Evolutionary conservation across 768 basidiomycete genomes (phyloP).

Genomic region (Suillus hirtellus): DNA sequence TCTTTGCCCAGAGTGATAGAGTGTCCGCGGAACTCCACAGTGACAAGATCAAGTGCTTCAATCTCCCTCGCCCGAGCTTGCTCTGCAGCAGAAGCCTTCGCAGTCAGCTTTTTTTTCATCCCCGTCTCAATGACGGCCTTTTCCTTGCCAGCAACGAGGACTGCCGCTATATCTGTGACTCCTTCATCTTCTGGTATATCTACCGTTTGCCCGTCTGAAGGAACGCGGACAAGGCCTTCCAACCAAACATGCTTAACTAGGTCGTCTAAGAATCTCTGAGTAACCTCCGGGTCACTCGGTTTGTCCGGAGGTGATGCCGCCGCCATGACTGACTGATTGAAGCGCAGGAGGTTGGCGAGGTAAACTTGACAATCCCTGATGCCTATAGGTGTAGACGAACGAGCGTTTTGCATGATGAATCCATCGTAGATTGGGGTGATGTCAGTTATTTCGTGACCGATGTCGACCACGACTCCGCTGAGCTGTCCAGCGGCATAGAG

Average conservation of each 20-base stretch:
- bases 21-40: slow-evolving; percentile 69
- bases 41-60: slow-evolving; percentile 80
- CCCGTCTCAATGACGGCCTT: slow-evolving; percentile 84
- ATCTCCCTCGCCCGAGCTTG: slow-evolving; percentile 81
- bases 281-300: slow-evolving; percentile 44
- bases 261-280: slow-evolving; percentile 55
- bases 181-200: slow-evolving; percentile 74
- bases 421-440: slow-evolving; percentile 79
- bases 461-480: slow-evolving; percentile 78
- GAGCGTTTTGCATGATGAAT: slow-evolving; percentile 54
- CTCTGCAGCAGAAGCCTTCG: slow-evolving; percentile 75
- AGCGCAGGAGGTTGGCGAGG: slow-evolving; percentile 69
- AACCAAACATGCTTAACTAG: slow-evolving; percentile 65
- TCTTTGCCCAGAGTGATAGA: slow-evolving; percentile 82
- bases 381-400: slow-evolving; percentile 62
- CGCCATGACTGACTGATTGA: slow-evolving; percentile 64
- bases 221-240: slow-evolving; percentile 69
- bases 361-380: slow-evolving; percentile 71
- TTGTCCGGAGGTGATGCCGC: slow-evolving; percentile 55
- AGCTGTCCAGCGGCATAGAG: slow-evolving; percentile 75
- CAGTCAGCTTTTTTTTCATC: slow-evolving; percentile 73
- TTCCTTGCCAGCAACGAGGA: slow-evolving; percentile 89
- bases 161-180: slow-evolving; percentile 86
- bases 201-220: slow-evolving; percentile 71
- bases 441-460: slow-evolving; percentile 75